Base-by-base conservation (phyloP, 257 asterid genomes). In the Marsdenia floribunda region DNA sequence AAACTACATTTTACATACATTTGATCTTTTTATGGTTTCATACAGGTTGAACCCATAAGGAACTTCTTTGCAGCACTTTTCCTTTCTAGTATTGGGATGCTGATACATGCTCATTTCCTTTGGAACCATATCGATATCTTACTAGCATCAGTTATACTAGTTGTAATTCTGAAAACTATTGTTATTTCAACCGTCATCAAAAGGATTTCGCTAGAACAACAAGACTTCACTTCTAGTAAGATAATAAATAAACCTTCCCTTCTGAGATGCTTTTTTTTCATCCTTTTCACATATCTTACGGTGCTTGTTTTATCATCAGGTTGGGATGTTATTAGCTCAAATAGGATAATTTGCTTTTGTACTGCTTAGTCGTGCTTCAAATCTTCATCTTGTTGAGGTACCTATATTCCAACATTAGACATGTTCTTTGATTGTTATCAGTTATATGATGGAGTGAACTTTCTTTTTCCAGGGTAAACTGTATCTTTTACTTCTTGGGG, bases 261-360 rank as follows among this genome's bases (percentile, higher is more conserved):
- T 77, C 64, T 38, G 24, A 75, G 42, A 3, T 67, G 38, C 42
- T 58, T 14, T 58, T 64, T 19, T 26, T 15, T 35, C 69, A 77
- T 74, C 47, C 63, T 65, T 76, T 83, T 76, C 52, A 19, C 16
- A 54, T 76, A 66, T 77, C 42, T 73, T 69, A 73, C 33, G 24
- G 22, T 71, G 40, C 37, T 21, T n/a, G 54, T 73, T 24, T 40
- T 69, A 54, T 80, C 37, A 79, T 82, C 74, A 95, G 99, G 98
- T 95, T 22, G 99, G 99, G 29, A 90, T 95, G 98, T 95, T 97
- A 73, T 83, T 95, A 85, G 99, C 99, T 40, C 99, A 95, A 84
- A 95, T 95, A 71, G 99, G 98, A 78, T 98, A 95, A 86, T 95
- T 92, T 76, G 97, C 99, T 70, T 95, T 95, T 85, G 99, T 95